Percentiles rank a stretch among this genome's conserved stretches.
These are phyloP conservation scores for Dioszegia aurantiaca DNA, from an alignment of 768 basidiomycete genomes.

Conservation along the genomic window DNA sequence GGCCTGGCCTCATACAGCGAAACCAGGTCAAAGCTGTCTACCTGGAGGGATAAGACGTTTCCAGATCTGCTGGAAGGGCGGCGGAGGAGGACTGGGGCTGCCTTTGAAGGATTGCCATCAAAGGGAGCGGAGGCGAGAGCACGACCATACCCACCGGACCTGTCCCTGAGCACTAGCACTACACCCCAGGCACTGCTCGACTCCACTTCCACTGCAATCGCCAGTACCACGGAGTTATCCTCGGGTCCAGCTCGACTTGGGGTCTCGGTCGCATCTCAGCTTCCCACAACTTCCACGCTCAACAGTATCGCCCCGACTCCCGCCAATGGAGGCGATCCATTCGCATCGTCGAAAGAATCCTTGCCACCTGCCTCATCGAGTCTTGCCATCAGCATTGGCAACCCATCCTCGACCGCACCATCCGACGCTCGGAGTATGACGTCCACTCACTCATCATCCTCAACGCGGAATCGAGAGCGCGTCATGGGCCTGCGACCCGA, in stretches of 20 bases:
- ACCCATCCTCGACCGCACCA: not conserved
- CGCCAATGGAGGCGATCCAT: no score
- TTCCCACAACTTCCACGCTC: no score
- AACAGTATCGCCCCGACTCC: no score
- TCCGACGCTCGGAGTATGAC: conserved; percentile 15
- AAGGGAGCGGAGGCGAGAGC: not conserved
- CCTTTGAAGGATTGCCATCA: not conserved
- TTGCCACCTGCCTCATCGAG: no score
- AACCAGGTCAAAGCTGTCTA: conserved; percentile 2
- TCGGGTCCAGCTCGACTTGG: no score
- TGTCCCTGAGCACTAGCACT: no score
- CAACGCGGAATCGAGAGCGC: conserved; percentile 21
- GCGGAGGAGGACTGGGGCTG: not conserved
- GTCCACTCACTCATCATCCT: conserved; percentile 18
- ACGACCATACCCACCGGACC: not conserved
- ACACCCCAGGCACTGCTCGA: no score
- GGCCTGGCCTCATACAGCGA: not conserved
- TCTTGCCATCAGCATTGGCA: no score
- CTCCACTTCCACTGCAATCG: no score
- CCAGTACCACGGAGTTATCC: no score
- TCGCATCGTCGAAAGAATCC: no score
- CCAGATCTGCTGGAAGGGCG: conserved; percentile 8
- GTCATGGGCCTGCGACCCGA: conserved; percentile 25
- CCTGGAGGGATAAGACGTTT: conserved; percentile 10
- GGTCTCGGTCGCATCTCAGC: not conserved